Base-by-base conservation (phyloP, 257 asterid genomes). In the Henckelia pumila region DNA sequence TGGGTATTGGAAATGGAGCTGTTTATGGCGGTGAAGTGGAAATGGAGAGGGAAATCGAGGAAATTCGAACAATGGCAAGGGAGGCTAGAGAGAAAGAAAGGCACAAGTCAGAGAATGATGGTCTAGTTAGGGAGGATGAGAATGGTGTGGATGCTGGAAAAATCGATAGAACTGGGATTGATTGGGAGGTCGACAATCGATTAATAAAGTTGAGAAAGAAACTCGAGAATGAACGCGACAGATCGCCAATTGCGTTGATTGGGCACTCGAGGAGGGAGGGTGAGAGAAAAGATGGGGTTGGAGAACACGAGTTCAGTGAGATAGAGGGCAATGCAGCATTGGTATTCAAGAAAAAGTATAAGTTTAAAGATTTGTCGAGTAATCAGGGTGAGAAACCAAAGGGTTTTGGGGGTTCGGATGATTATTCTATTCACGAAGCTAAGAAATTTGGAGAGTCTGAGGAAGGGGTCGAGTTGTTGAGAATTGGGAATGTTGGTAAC, bases 41-140 rank as follows among this genome's bases (percentile, higher is more conserved):
- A 61, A 77, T 82, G 85, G 82, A 74, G 83, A 82, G 75, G 78
- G 86, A 83, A 76, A 82, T 93, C 29, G 82, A 82, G 83, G 96
- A 88, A 65, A 88, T 93, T 78, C 88, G 73, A 59, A 63, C 66
- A 2, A 83, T 93, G 96, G 99, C 97, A 0, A 83, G 88, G 86
- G 88, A 84, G 76, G 96, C 82, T 1, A 88, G 97, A 73, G 89
- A 79, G 25, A 78, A 57, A 75, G 99, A 93, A 78, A 83, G 75
- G 70, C 57, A 75, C 69, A 81, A 78, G 80, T 71, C 71, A 63
- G 75, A 80, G 58, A 85, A 69, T 5, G 70, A 75, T 73, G 84
- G 61, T 37, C 5, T 59, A 50, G 86, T 72, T 69, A 73, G 77
- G 75, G 79, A 71, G 21, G 84, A 67, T 14, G 78, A 75, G 56